Evolutionary conservation across 768 basidiomycete genomes (phyloP).

Genomic region (Gloeophyllum trabeum): DNA sequence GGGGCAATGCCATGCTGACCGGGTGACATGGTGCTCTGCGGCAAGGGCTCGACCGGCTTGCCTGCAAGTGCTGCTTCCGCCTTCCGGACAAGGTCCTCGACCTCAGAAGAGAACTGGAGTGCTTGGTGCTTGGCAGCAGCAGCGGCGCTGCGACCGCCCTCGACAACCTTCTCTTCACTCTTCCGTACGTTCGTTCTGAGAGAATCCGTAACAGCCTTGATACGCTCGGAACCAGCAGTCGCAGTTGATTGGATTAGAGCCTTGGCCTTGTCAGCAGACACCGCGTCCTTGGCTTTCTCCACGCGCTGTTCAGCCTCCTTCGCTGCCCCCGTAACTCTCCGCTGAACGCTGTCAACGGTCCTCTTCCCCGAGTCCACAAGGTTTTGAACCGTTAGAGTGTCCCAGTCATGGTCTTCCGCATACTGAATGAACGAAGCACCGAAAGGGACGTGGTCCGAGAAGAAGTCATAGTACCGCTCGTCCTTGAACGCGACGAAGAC

Average conservation of each 20-base stretch:
- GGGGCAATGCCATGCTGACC: slow-evolving; percentile 14
- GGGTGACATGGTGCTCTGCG: slow-evolving; percentile 14
- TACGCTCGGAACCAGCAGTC: slow-evolving; percentile 30
- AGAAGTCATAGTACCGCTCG: slow-evolving; percentile 77
- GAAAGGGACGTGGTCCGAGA: slow-evolving; percentile 70
- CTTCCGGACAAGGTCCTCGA: slow-evolving; percentile 54
- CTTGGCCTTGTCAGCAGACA: slow-evolving; percentile 19
- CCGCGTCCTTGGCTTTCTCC: slow-evolving; percentile 19
- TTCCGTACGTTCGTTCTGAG: slow-evolving; percentile 40
- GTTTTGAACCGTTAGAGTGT: slow-evolving; percentile 54
- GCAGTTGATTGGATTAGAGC: slow-evolving; percentile 21
- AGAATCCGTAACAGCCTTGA: slow-evolving; percentile 28
- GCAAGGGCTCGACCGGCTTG: slow-evolving; percentile 21
- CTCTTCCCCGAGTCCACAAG: slow-evolving; percentile 42
- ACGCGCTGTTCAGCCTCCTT: slow-evolving; percentile 2
- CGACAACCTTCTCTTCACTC: slow-evolving; percentile 18
- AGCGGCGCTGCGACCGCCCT: slow-evolving; percentile 19
- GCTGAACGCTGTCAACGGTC: slow-evolving; percentile 30
- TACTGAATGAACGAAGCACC: slow-evolving; percentile 71
- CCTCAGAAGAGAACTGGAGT: slow-evolving; percentile 45
- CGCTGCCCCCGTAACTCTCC: background rate
- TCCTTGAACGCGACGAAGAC: slow-evolving; percentile 69
- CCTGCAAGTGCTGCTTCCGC: slow-evolving; percentile 62
- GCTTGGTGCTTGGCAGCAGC: slow-evolving; percentile 31
- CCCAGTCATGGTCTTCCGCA: slow-evolving; percentile 73